Percentiles rank a stretch among this genome's conserved stretches.
Evolutionary conservation across 495 filamentous ascomycete species (phyloP).

Genomic region (Trichocladium uniseriatum): DNA sequence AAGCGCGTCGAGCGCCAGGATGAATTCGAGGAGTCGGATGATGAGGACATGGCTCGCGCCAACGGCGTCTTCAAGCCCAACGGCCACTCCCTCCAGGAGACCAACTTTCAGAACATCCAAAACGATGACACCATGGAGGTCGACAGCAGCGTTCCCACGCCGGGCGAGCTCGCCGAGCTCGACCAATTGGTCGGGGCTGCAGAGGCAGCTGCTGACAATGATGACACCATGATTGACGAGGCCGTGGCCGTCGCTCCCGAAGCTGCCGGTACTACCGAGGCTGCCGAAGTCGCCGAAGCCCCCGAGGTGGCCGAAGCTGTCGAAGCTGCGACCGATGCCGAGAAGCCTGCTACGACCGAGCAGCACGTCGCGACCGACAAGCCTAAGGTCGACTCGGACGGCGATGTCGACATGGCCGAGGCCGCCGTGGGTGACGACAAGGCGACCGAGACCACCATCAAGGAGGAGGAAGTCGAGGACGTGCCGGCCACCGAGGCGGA

Average conservation of each 20-base stretch:
- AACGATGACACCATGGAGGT: conserved; percentile 51
- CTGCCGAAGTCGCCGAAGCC: not conserved
- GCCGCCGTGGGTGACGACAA: conserved; percentile 12
- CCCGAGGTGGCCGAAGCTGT: conserved; percentile 3
- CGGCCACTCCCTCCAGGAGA: conserved; percentile 48
- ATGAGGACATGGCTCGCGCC: conserved; percentile 69
- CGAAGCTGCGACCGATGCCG: conserved; percentile 3
- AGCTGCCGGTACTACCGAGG: not conserved
- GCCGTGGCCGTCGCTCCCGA: conserved; percentile 17
- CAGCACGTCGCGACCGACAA: not conserved
- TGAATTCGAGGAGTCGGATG: conserved; percentile 78
- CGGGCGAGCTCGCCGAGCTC: conserved; percentile 31
- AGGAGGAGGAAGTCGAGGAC: conserved; percentile 26
- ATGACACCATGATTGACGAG: conserved; percentile 58
- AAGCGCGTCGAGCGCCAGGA: conserved; percentile 61
- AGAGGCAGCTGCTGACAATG: conserved; percentile 41
- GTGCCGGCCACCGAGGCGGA: conserved; percentile 8
- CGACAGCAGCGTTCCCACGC: conserved; percentile 49
- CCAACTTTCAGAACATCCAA: conserved; percentile 61
- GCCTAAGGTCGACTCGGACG: conserved; percentile 23
- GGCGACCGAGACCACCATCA: conserved; percentile 20
- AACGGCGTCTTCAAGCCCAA: conserved; percentile 65
- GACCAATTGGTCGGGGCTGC: conserved; percentile 1
- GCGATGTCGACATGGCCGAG: conserved; percentile 32
- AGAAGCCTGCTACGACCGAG: conserved; percentile 6